Evolutionary conservation across 495 filamentous ascomycete genomes (phyloP), one percentile per base, ranked within the genome.

Genomic region (Eremomyces bilateralis): DNA sequence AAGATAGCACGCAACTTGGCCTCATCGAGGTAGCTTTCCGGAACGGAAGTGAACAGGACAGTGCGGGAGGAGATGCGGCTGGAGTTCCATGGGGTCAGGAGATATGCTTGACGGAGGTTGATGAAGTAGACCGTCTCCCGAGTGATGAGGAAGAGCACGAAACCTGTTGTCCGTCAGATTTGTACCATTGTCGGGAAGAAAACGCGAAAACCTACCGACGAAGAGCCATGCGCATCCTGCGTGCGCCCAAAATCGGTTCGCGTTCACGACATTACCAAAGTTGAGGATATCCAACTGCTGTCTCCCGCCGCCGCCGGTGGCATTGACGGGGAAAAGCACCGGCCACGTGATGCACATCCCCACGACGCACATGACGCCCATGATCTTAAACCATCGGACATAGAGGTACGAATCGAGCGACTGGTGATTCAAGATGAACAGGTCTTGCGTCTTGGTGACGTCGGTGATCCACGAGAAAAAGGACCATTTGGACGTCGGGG

Each of bases 61-160:
- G 85, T 95, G 40, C 83, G 71, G 2, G 88, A 90, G 1, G 90
- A 95, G 40, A 95, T 74, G 44, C 85, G 80, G 45, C 71, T 77
- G 32, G 82, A 69, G 53, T 93, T 85, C 19, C 80, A 61, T 12
- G 84, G 85, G 24, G 82, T 84, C 38, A 92, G 64, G 32, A 88
- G 62, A 58, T 91, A 93, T 1, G 90, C 88, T 61, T 97, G 90
- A 44, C 85, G 81, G 38, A 95, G 53, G 53, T 92, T 94, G 65
- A 93, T 79, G 54, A 79, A 92, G 66, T 69, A 94, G 52, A 97
- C 75, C 57, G 71, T 74, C 57, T 97, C 88, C 31, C 90, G 70
- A 40, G 84, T 77, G 40, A 97, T 71, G 52, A 84, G 72, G 50
- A 76, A 77, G 58, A 94, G 76, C 44, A 97, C 60, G 46, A 94